A percentile compares a stretch with the other conserved stretches of the same genome.
Conservation (phyloP, 2,329 filamentous ascomycete species). For the Colletotrichum gloeosporioides region DNA sequence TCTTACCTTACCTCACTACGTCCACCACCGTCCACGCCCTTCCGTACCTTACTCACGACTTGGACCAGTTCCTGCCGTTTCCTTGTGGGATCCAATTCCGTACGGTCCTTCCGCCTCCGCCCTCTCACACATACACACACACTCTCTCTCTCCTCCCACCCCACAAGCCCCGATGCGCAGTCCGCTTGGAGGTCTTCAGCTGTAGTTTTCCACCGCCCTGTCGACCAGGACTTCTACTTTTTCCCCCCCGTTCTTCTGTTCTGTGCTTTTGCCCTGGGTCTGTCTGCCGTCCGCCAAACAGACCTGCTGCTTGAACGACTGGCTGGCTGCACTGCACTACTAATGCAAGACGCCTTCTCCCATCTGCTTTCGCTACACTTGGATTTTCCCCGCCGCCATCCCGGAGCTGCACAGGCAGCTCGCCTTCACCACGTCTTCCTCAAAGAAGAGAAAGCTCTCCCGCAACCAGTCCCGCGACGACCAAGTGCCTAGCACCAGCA, state of each 20-base stretch:
- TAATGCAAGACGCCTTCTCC: conserved; percentile 16
- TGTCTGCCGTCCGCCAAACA: background rate
- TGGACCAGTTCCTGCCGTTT: background rate
- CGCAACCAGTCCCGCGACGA: conserved; percentile 48
- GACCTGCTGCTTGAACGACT: background rate
- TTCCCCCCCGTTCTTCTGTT: background rate
- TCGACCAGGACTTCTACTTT: background rate
- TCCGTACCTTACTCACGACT: background rate
- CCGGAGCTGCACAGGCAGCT: conserved; percentile 70
- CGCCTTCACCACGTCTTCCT: conserved; percentile 74
- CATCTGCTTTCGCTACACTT: background rate
- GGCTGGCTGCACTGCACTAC: background rate
- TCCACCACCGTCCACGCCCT: background rate
- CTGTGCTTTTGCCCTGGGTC: conserved; percentile 2
- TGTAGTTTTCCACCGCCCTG: conserved; percentile 12
- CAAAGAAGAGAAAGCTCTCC: conserved; percentile 74
- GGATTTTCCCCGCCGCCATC: conserved; percentile 14
- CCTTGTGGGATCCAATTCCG: background rate
- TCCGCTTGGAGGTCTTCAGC: conserved; percentile 13
- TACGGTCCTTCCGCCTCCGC: conserved; percentile 4
- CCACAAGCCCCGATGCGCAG: conserved; percentile 16
- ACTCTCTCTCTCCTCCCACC: conserved; percentile 3
- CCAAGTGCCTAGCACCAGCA: conserved; percentile 35
- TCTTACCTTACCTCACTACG: background rate
- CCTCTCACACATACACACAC: background rate